These are phyloP conservation scores for Zelopaecilomyces penicillatus DNA, from an alignment of 2,329 filamentous ascomycete genomes.

Conservation along the genomic window DNA sequence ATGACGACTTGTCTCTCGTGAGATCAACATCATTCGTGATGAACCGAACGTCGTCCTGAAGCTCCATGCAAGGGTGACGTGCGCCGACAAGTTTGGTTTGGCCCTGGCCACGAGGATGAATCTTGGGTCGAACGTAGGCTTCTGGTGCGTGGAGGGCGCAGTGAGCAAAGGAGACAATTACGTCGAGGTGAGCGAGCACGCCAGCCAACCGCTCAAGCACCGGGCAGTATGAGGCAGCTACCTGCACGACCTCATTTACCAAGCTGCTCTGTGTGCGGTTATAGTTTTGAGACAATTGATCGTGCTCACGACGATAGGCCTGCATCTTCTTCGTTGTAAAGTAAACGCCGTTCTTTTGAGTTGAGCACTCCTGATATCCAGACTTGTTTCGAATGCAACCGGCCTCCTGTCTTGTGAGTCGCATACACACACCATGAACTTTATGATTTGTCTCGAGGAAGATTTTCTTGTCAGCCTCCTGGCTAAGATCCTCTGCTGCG, in stretches of 20 bases:
- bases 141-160: constrained; percentile 87
- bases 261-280: constrained; percentile 88
- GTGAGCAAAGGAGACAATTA: constrained; percentile 89
- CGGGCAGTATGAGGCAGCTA: constrained; percentile 90
- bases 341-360: constrained; percentile 97
- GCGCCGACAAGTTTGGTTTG: constrained; percentile 87
- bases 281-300: constrained; percentile 90
- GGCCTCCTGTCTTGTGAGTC: constrained; percentile 83
- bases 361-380: constrained; percentile 88
- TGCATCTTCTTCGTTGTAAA: constrained; percentile 85
- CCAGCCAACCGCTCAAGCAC: constrained; percentile 83
- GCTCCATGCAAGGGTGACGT: constrained; percentile 94
- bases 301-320: constrained; percentile 76
- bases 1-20: constrained; percentile 69
- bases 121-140: constrained; percentile 82
- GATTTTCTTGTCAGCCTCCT: constrained; percentile 96
- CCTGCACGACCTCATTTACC: constrained; percentile 84
- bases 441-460: constrained; percentile 88
- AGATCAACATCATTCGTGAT: constrained; percentile 95
- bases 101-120: constrained; percentile 80
- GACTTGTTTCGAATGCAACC: constrained; percentile 88
- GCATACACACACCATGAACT: constrained; percentile 93
- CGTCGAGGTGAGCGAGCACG: constrained; percentile 86
- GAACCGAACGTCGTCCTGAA: constrained; percentile 97
- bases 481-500: constrained; percentile 72